Conservation (phyloP, 2,329 filamentous ascomycete species). For the Herpotrichia juniperi region DNA sequence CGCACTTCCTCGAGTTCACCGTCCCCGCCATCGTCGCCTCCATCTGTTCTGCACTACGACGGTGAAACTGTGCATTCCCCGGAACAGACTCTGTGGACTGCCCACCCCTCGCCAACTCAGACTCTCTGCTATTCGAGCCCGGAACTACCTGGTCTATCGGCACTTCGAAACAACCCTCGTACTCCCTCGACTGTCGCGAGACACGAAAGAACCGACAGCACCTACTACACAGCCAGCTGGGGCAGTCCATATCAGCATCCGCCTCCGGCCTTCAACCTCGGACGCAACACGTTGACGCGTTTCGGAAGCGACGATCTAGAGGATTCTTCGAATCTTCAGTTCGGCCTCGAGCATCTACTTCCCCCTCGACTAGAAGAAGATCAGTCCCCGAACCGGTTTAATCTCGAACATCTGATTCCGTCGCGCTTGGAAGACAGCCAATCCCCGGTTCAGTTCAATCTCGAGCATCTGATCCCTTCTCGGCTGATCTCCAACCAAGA, state of each 20-base stretch:
- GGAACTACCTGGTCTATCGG: conserved; percentile 45
- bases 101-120: conserved; percentile 45
- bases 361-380: conserved; percentile 25
- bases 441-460: conserved; percentile 43
- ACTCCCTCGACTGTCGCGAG: conserved; percentile 43
- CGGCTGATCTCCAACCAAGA: conserved; percentile 33
- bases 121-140: conserved; percentile 50
- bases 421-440: conserved; percentile 38
- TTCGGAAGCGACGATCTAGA: conserved; percentile 47
- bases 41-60: conserved; percentile 31
- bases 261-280: conserved; percentile 50
- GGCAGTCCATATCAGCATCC: conserved; percentile 84
- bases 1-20: conserved; percentile 39
- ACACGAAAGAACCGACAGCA: conserved; percentile 52
- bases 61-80: conserved; percentile 37
- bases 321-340: conserved; percentile 42
- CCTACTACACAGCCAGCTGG: conserved; percentile 80
- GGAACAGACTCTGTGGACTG: conserved; percentile 46
- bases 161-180: conserved; percentile 36
- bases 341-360: conserved; percentile 48
- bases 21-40: conserved; percentile 43
- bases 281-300: conserved; percentile 32
- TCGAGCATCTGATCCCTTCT: conserved; percentile 47
- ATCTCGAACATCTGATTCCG: conserved; percentile 28
- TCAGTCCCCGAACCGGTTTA: conserved; percentile 4